phyloP scores from a whole-genome alignment of 768 basidiomycete species.

The Trametes maxima region DNA sequence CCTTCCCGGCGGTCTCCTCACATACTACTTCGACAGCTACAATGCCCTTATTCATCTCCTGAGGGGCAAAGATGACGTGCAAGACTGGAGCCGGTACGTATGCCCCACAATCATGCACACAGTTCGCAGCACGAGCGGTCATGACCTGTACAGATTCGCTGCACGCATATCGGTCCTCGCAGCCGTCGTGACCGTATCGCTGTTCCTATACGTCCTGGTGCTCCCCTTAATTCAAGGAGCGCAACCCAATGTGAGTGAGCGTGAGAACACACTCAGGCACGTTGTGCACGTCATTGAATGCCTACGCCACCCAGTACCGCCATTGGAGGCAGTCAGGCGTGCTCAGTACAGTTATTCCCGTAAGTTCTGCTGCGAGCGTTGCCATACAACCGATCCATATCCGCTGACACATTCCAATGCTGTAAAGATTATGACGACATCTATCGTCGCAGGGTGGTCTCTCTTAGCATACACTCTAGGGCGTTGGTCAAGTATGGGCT shows the following conservation, averaged over 20 bases:
- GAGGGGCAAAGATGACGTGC: conserved; percentile 37
- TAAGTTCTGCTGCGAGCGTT: conserved; percentile 21
- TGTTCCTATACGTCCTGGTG: conserved; percentile 75
- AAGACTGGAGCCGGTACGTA: conserved; percentile 59
- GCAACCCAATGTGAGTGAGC: conserved; percentile 63
- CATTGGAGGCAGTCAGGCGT: conserved; percentile 74
- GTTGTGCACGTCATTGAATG: not conserved
- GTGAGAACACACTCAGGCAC: not conserved
- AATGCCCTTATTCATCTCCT: conserved; percentile 50
- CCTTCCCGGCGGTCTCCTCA: conserved; percentile 65
- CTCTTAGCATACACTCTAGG: conserved; percentile 62
- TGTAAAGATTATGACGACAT: conserved; percentile 55
- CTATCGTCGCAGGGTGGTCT: conserved; percentile 73
- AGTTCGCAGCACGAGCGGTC: not conserved
- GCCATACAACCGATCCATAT: not conserved
- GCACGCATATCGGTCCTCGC: conserved; percentile 57
- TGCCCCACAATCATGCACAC: not conserved
- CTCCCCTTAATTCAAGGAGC: conserved; percentile 68
- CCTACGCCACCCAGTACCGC: conserved; percentile 52
- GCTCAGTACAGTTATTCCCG: conserved; percentile 69
- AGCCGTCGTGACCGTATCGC: conserved; percentile 58
- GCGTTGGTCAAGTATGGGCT: conserved; percentile 69
- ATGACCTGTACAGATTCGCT: conserved; percentile 44
- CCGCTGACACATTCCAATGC: not conserved
- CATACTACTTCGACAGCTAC: conserved; percentile 62